Conservation (phyloP, 768 basidiomycete genomes). For the Phanerodontia chrysosporium region DNA sequence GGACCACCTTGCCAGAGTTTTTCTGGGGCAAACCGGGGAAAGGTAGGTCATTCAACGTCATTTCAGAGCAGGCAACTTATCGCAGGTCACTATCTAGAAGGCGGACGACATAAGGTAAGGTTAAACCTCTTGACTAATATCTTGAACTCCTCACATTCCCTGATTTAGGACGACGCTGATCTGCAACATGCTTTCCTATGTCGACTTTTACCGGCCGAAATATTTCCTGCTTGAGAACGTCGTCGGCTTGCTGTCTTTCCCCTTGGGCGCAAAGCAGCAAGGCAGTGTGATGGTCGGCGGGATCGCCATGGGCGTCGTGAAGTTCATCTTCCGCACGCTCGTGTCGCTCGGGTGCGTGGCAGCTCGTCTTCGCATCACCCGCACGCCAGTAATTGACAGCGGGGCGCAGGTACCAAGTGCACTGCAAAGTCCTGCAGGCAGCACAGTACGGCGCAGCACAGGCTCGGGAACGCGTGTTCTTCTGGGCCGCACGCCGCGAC, state of each 20-base stretch:
- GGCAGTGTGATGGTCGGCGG: constrained; percentile 29
- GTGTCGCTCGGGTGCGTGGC: constrained; percentile 57
- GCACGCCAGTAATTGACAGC: not conserved
- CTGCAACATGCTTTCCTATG: constrained; percentile 67
- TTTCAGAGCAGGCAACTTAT: not conserved
- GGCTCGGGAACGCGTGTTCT: constrained; percentile 60
- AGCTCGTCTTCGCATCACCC: not conserved
- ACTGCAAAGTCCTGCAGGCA: constrained; percentile 62
- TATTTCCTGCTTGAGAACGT: constrained; percentile 78
- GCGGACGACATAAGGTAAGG: constrained; percentile 55
- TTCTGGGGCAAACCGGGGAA: constrained; percentile 56
- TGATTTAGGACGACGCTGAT: constrained; percentile 52
- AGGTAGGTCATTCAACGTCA: constrained; percentile 32
- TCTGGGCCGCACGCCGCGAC: constrained; percentile 61
- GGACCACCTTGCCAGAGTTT: constrained; percentile 80
- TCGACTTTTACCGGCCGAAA: constrained; percentile 57
- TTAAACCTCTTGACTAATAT: not conserved
- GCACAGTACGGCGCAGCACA: constrained; percentile 73
- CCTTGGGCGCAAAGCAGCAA: constrained; percentile 36
- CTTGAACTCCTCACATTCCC: not conserved
- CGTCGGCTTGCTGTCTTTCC: constrained; percentile 50
- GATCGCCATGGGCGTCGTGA: constrained; percentile 56
- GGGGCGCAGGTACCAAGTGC: constrained; percentile 56
- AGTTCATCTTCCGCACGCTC: constrained; percentile 58
- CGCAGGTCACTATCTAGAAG: constrained; percentile 31